Base-by-base conservation (phyloP, 345 rosid genomes). In the Hibiscus tridactylites region DNA sequence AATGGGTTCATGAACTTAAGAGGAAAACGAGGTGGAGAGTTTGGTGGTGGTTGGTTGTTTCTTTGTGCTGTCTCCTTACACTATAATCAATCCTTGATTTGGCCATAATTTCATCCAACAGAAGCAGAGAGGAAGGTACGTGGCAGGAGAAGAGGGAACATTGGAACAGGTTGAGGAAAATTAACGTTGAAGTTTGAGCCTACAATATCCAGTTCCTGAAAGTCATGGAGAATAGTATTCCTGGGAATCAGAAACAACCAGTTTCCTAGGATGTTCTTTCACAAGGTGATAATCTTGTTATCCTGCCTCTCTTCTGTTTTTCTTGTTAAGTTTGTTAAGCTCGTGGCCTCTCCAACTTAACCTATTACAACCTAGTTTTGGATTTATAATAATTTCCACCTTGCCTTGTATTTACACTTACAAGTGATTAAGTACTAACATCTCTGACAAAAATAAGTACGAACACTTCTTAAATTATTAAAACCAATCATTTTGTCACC, bases 1-100 rank as follows among this genome's bases (percentile, higher is more conserved):
- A 8, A 42, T 7, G 12, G 87, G 76, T 86, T 79, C 91, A 81
- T 88, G 90, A 85, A 86, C 85, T 79, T 81, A 2, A 28, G 3
- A 28, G 31, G 31, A 31, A 31, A 70, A 56, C 9, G 28, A 56
- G 61, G 61, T 57, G 12, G 12, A 3, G 2, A 17, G 59, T 54
- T 54, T 54, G 24, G 26, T 54, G 59, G 26, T 4, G 54, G 54
- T 50, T 54, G 75, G 44, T 60, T 71, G 42, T 65, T 68, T 47
- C 0, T 35, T 68, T 9, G 61, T 12, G 17, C 21, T 56, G 60
- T 9, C 33, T 26, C 13, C 24, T 21, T 21, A 21, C 24, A 21
- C 24, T 21, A 21, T 21, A 21, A 21, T 21, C 0, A 21, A 21
- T 49, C 9, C 2, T 42, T 42, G 1, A 42, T 42, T 42, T 42